phyloP scores from a whole-genome alignment of 805 yeast species.

The Cyberlindnera xishuangbannaensis region DNA sequence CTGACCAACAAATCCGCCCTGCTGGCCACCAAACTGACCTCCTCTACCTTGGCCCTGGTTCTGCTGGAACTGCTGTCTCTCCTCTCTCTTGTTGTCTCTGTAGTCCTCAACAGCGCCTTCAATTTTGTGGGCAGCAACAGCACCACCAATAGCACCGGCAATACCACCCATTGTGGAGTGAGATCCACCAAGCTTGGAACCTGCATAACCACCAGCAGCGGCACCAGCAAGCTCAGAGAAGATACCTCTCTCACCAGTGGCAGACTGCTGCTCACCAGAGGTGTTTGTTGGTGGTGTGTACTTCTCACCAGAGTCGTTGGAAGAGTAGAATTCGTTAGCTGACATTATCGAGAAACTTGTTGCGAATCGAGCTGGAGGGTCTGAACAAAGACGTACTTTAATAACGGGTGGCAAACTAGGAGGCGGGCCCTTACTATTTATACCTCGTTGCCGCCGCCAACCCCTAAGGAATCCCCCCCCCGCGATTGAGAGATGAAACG shows the following conservation, averaged over 20 bases:
- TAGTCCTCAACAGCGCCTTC: slow-evolving; percentile 34
- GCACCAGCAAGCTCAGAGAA: slow-evolving; percentile 44
- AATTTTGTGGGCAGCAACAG: slow-evolving; percentile 45
- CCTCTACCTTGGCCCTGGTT: slow-evolving; percentile 19
- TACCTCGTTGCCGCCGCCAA: too few relatives aligned
- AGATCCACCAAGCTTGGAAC: slow-evolving; percentile 36
- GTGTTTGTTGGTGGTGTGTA: slow-evolving; percentile 16
- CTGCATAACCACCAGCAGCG: slow-evolving; percentile 49
- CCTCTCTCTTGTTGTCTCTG: slow-evolving; percentile 7
- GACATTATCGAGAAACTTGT: too few relatives aligned
- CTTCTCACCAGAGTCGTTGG: slow-evolving; percentile 11
- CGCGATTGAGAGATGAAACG: too few relatives aligned
- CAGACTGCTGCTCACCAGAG: slow-evolving; percentile 9
- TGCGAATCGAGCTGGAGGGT: not conserved
- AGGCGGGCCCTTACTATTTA: too few relatives aligned
- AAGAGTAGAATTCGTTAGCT: slow-evolving; percentile 46
- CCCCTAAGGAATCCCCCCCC: too few relatives aligned
- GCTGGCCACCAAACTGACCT: slow-evolving; percentile 16
- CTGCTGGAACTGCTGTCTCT: too few relatives aligned
- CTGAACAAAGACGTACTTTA: not conserved
- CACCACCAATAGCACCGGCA: slow-evolving; percentile 53
- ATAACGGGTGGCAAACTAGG: not conserved
- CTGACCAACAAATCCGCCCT: slow-evolving; percentile 5
- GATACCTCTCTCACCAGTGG: slow-evolving; percentile 34
- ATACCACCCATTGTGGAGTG: slow-evolving; percentile 37